These are phyloP conservation scores for Aristolochia californica DNA, from an alignment of 164 flowering plant genomes.

Conservation along the genomic window DNA sequence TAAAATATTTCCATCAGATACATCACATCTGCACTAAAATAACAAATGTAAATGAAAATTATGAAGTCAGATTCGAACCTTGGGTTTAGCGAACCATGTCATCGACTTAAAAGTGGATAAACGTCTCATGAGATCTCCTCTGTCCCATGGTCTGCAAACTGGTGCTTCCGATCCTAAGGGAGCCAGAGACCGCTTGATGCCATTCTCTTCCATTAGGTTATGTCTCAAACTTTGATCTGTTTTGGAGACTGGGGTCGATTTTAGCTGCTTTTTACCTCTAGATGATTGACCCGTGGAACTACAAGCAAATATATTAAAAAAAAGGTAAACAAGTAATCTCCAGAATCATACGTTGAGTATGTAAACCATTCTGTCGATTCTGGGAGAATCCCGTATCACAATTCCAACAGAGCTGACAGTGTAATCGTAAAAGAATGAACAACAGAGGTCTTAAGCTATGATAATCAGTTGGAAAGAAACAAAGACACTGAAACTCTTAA, in stretches of 20 bases:
- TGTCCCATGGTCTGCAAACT: conserved; percentile 83
- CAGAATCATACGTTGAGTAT: too few species aligned
- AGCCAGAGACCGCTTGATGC: conserved; percentile 13
- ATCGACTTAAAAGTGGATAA: conserved; percentile 85
- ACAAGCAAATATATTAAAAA: background rate
- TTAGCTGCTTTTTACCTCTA: conserved; percentile 41
- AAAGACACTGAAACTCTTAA: too few species aligned
- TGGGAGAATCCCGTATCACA: too few species aligned
- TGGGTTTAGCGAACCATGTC: conserved; percentile 97
- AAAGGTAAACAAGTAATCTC: background rate
- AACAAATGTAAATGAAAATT: too few species aligned
- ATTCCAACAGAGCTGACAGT: too few species aligned
- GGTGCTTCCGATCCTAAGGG: conserved; percentile 28
- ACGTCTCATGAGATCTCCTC: conserved; percentile 68
- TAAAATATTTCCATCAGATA: too few species aligned
- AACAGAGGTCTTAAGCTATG: too few species aligned
- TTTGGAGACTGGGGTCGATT: conserved; percentile 16
- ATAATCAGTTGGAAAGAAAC: too few species aligned
- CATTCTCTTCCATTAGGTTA: conserved; percentile 6
- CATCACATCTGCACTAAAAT: too few species aligned
- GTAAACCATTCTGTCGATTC: too few species aligned
- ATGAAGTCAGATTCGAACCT: conserved; percentile 32
- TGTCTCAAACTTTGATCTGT: conserved; percentile 22
- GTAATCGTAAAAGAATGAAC: too few species aligned
- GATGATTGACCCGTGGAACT: conserved; percentile 24